Evolutionary conservation across 1,139 yeast genomes (phyloP).

Genomic region (Kodamaea suecica): DNA sequence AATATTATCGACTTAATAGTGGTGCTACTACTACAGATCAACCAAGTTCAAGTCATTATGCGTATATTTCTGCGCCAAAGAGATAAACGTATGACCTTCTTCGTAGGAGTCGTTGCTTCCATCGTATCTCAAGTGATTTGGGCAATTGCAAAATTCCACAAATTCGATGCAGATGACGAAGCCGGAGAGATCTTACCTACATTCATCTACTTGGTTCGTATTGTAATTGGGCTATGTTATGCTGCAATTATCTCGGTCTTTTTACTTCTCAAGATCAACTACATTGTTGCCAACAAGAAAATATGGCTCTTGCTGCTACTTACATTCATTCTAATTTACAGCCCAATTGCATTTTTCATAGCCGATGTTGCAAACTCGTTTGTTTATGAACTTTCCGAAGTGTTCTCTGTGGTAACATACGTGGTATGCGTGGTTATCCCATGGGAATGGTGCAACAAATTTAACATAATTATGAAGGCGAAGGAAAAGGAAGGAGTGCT

Average conservation of each 20-base stretch:
- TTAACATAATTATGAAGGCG: slow-evolving; percentile 56
- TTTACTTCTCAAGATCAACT: slow-evolving; percentile 51
- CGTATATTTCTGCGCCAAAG: slow-evolving; percentile 65
- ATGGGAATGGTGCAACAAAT: slow-evolving; percentile 86
- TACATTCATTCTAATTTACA: slow-evolving; percentile 56
- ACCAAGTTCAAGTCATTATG: slow-evolving; percentile 76
- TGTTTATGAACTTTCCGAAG: slow-evolving; percentile 68
- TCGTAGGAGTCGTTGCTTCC: slow-evolving; percentile 57
- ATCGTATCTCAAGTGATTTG: slow-evolving; percentile 63
- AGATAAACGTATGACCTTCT: slow-evolving; percentile 66
- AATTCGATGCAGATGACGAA: slow-evolving; percentile 33
- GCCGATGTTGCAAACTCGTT: slow-evolving; percentile 74
- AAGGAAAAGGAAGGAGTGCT: slow-evolving; percentile 75
- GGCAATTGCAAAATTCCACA: slow-evolving; percentile 60
- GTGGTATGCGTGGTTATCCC: slow-evolving; percentile 74
- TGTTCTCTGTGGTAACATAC: slow-evolving; percentile 68
- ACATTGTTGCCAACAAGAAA: slow-evolving; percentile 49
- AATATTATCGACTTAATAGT: slow-evolving; percentile 62
- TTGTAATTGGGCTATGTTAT: slow-evolving; percentile 70
- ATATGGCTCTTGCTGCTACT: slow-evolving; percentile 57
- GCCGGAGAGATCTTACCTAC: slow-evolving; percentile 69
- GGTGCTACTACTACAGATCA: slow-evolving; percentile 58
- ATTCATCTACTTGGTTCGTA: slow-evolving; percentile 71
- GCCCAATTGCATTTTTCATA: slow-evolving; percentile 72
- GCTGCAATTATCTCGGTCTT: slow-evolving; percentile 64